Base-by-base conservation (phyloP, 495 filamentous ascomycete species). In the Xylaria venustula region DNA sequence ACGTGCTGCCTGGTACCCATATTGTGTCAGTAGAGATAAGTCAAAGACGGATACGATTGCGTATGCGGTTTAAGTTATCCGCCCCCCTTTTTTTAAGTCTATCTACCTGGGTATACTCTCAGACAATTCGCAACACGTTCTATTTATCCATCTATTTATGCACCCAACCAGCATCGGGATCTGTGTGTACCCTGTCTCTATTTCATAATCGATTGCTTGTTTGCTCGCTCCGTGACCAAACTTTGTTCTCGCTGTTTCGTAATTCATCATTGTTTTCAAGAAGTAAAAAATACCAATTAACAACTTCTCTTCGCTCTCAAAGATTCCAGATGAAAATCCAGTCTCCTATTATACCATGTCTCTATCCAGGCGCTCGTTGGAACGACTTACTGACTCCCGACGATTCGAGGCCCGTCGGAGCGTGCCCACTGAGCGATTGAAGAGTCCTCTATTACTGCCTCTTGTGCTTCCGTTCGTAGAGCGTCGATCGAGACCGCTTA, bases 311-410 rank as follows among this genome's bases (percentile, higher is more conserved):
- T 3, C 15, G 37, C 14, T 12, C 30, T 5, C 25, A 2, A 30
- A n/a, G 17, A n/a, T n/a, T n/a, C n/a, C n/a, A n/a, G 6, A 8
- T 6, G 8, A 26, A 12, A 28, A 28, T 20, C 15, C 7, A 34
- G 15, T 34, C 11, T 34, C 11, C 12, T 4, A 15, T 57, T 50
- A 69, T 3, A 70, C 68, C 28, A 69, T 69, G 32, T 69, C 68
- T 28, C 63, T 56, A 30, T 68, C 52, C 1, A 15, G 15, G 11
- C 28, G 40, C 5, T 54, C 58, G 5, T 40, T 53, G 15, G 58
- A 34, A 26, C 42, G 42, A 25, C 54, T 50, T 1, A 30, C 44
- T 2, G 67, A 62, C 5, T 12, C 56, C 4, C 8, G 23, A 11
- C 34, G 51, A 25, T 61, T 50, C 8, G 40, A 12, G 2, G 37